phyloP scores from a whole-genome alignment of 352 stramenopile species.

The Globisporangium camurandrum region DNA sequence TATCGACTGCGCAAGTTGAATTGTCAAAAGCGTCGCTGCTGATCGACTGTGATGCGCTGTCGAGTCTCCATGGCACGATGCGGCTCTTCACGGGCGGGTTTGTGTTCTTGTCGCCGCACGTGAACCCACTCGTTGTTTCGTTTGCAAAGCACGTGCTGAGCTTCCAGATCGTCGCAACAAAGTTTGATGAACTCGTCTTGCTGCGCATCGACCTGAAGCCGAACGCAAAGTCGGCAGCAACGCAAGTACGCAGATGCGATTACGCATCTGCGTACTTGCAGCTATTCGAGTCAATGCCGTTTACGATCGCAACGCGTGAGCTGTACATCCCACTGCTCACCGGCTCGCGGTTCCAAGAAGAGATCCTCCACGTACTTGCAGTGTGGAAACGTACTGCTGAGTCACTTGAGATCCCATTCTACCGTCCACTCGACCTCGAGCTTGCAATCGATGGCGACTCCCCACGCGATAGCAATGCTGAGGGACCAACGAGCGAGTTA shows the following conservation, averaged over 20 bases:
- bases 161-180: conserved; percentile 38
- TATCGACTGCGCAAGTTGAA: conserved; percentile 5
- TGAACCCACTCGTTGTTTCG: conserved; percentile 58
- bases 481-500: conserved; percentile 1
- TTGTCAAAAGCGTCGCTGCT: conserved; percentile 36
- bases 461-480: conserved; percentile 20
- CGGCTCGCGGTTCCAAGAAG: conserved; percentile 54
- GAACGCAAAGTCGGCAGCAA: conserved; percentile 14
- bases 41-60: conserved; percentile 34
- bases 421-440: conserved; percentile 34
- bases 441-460: conserved; percentile 31
- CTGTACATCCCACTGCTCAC: conserved; percentile 53
- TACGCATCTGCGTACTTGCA: background rate
- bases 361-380: conserved; percentile 43
- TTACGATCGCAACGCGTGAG: conserved; percentile 15
- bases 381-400: conserved; percentile 49
- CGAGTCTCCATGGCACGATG: conserved; percentile 39
- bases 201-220: conserved; percentile 44
- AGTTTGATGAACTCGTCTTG: conserved; percentile 59
- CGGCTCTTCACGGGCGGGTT: conserved; percentile 48
- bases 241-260: conserved; percentile 15
- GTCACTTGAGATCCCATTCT: conserved; percentile 40
- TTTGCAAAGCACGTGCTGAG: conserved; percentile 46
- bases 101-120: conserved; percentile 42
- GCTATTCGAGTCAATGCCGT: conserved; percentile 34